Conservation (phyloP, 2,329 filamentous ascomycete species). For the Cercospora zeae-maydis region DNA sequence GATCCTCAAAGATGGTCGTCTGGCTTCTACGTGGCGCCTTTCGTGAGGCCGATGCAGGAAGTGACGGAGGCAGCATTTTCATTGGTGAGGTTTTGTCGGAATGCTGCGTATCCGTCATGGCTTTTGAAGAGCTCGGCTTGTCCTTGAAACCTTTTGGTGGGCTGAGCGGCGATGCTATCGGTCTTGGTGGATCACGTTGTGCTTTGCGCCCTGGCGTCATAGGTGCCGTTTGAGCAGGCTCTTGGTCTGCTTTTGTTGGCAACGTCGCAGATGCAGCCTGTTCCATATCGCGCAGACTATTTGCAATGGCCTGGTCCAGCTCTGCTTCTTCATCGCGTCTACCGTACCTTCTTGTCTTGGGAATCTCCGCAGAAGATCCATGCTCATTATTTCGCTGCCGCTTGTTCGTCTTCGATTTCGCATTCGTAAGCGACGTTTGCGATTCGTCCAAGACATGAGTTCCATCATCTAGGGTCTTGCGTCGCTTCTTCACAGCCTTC, state of each 20-base stretch:
- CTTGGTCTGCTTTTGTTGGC: neutral
- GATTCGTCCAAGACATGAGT: neutral
- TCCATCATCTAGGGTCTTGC: conserved; percentile 28
- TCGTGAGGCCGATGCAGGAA: conserved; percentile 18
- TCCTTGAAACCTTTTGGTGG: neutral
- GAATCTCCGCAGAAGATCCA: neutral
- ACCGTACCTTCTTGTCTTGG: neutral
- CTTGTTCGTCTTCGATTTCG: neutral
- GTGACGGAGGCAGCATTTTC: conserved; percentile 23
- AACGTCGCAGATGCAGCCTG: neutral
- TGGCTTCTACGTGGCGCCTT: conserved; percentile 29
- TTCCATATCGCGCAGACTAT: conserved; percentile 11
- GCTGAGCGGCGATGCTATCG: conserved; percentile 12
- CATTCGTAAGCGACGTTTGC: neutral
- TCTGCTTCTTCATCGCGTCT: conserved; percentile 8
- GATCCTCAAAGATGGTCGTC: conserved; percentile 39
- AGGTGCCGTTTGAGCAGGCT: neutral
- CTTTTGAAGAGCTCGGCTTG: neutral
- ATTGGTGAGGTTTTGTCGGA: neutral
- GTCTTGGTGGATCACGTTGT: neutral
- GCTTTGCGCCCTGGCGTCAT: neutral
- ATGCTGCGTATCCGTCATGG: neutral
- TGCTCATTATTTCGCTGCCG: neutral
- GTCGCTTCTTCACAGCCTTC: conserved; percentile 43
- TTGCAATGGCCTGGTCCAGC: conserved; percentile 4